Evolutionary conservation across 768 basidiomycete species (phyloP).

Genomic region (Amanita molliuscula): DNA sequence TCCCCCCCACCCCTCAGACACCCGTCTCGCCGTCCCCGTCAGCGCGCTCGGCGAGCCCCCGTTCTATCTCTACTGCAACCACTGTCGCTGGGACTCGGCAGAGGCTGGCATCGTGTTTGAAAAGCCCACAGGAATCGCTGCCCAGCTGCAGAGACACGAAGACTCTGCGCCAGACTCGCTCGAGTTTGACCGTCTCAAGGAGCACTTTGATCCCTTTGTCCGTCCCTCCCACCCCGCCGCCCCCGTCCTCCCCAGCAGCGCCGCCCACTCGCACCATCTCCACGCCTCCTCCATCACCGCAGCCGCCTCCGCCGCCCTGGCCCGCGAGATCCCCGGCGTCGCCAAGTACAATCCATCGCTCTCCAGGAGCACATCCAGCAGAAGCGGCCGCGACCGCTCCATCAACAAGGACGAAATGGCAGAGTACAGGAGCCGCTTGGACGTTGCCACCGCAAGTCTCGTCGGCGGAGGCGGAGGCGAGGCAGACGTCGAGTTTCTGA

Average conservation of each 20-base stretch:
- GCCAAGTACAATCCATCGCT: slow-evolving; percentile 60
- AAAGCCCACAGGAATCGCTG: slow-evolving; percentile 93
- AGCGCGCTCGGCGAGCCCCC: slow-evolving; percentile 73
- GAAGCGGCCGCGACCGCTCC: slow-evolving; percentile 48
- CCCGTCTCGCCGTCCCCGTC: slow-evolving; percentile 39
- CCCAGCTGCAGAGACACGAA: slow-evolving; percentile 85
- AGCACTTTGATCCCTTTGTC: slow-evolving; percentile 94
- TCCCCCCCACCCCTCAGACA: slow-evolving; percentile 54
- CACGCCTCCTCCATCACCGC: slow-evolving; percentile 79
- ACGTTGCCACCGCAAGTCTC: slow-evolving; percentile 44
- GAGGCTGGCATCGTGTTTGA: slow-evolving; percentile 90
- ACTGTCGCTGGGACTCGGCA: slow-evolving; percentile 92
- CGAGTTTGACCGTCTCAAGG: slow-evolving; percentile 91
- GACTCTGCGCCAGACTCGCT: slow-evolving; percentile 75
- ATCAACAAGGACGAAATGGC: slow-evolving; percentile 68
- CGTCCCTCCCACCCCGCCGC: slow-evolving; percentile 66
- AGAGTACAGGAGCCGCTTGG: slow-evolving; percentile 65
- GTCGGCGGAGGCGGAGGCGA: slow-evolving; percentile 53
- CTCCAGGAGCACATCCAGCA: slow-evolving; percentile 31
- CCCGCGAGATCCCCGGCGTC: slow-evolving; percentile 80
- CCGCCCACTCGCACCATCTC: slow-evolving; percentile 57
- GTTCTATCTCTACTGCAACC: slow-evolving; percentile 85
- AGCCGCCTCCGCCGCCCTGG: slow-evolving; percentile 81
- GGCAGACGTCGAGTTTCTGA: slow-evolving; percentile 61
- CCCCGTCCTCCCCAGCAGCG: slow-evolving; percentile 33